Evolutionary conservation across 2,329 filamentous ascomycete genomes (phyloP).

Genomic region (Thyridium curvatum): DNA sequence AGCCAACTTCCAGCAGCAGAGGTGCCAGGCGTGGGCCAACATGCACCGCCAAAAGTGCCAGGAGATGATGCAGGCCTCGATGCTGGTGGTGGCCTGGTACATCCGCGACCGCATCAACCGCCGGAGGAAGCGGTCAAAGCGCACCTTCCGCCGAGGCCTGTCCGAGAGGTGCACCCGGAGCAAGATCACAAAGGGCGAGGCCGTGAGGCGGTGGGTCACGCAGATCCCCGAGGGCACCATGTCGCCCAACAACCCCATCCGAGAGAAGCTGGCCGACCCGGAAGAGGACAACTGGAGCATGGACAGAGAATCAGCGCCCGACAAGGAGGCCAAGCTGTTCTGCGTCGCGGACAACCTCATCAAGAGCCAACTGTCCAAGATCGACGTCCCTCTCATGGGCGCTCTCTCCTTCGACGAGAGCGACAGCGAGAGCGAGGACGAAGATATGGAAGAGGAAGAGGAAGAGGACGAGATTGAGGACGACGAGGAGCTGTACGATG

Average conservation of each 20-base stretch:
- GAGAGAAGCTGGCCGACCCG: conserved; percentile 22
- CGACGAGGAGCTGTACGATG: conserved; percentile 17
- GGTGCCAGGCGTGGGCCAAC: conserved; percentile 40
- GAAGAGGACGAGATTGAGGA: conserved; percentile 16
- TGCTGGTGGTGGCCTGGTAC: conserved; percentile 44
- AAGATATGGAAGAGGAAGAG: conserved; percentile 15
- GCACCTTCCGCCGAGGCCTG: conserved; percentile 32
- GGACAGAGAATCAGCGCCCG: conserved; percentile 28
- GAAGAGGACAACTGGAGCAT: conserved; percentile 34
- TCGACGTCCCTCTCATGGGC: conserved; percentile 39
- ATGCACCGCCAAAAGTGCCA: conserved; percentile 39
- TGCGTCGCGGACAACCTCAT: conserved; percentile 39
- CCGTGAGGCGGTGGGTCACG: conserved; percentile 36
- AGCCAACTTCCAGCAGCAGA: conserved; percentile 39
- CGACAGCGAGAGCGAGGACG: conserved; percentile 31
- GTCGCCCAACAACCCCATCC: conserved; percentile 19
- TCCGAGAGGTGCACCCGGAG: conserved; percentile 19
- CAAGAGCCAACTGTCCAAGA: conserved; percentile 37
- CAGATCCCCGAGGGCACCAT: conserved; percentile 26
- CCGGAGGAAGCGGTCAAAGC: conserved; percentile 31
- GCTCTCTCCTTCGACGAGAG: conserved; percentile 33
- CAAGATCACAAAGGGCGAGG: conserved; percentile 27
- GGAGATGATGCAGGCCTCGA: conserved; percentile 41
- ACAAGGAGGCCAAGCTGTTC: conserved; percentile 36
- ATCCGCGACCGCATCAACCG: conserved; percentile 39